Percentiles rank a stretch among this genome's conserved stretches.
These are phyloP conservation scores for Schwanniomyces yamadae DNA, from an alignment of 805 yeast genomes.

Conservation along the genomic window DNA sequence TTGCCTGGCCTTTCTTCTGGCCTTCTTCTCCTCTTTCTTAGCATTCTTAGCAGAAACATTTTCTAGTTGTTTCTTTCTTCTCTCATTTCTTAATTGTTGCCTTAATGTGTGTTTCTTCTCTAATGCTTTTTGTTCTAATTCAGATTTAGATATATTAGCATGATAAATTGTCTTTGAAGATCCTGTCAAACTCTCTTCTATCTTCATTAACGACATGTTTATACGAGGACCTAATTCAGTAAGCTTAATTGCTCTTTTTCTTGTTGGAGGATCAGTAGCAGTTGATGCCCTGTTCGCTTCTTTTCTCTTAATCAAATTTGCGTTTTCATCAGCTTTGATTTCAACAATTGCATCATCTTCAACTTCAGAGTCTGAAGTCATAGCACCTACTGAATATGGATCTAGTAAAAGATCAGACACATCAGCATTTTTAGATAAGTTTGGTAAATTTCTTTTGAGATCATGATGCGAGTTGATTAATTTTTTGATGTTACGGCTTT, in stretches of 20 bases:
- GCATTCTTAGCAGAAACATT: conserved; percentile 75
- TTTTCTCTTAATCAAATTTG: conserved; percentile 18
- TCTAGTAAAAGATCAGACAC: conserved; percentile 82
- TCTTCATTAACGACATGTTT: conserved; percentile 70
- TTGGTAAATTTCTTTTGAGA: conserved; percentile 66
- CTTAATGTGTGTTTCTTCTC: conserved; percentile 67
- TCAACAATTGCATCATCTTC: conserved; percentile 88
- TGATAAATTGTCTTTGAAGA: conserved; percentile 88
- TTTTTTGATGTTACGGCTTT: conserved; percentile 68
- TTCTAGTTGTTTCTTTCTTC: conserved; percentile 76
- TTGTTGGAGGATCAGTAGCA: conserved; percentile 24
- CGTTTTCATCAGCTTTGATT: conserved; percentile 32
- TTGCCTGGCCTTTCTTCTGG: conserved; percentile 60
- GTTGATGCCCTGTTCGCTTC: conserved; percentile 18
- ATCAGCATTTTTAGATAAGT: conserved; percentile 63
- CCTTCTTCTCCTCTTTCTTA: conserved; percentile 69
- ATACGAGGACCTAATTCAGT: conserved; percentile 93
- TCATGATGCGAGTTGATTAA: conserved; percentile 61
- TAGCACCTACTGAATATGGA: conserved; percentile 75
- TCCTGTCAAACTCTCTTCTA: conserved; percentile 85
- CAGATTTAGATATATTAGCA: conserved; percentile 61
- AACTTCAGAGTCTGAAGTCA: conserved; percentile 89
- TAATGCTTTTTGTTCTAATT: conserved; percentile 55
- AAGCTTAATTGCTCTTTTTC: conserved; percentile 83
- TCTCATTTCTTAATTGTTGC: conserved; percentile 60